These are phyloP conservation scores for Fusarium camptoceras DNA, from an alignment of 2,329 filamentous ascomycete genomes.

Conservation along the genomic window DNA sequence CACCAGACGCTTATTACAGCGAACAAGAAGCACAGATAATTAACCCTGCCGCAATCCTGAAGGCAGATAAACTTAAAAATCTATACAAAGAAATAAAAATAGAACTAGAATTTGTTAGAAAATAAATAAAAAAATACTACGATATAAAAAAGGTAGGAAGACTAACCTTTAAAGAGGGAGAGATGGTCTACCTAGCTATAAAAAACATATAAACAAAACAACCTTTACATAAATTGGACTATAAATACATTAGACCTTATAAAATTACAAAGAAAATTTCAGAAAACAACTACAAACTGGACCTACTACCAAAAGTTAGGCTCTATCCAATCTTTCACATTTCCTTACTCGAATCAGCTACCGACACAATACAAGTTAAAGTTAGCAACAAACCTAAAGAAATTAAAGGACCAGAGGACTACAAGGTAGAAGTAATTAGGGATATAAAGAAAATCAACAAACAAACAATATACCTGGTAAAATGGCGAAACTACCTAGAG, in stretches of 20 bases:
- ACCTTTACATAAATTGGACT: not conserved
- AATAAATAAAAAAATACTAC: not conserved
- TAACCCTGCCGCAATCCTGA: not conserved
- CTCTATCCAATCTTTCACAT: not conserved
- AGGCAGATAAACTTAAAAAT: not conserved
- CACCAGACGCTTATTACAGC: rapidly evolving
- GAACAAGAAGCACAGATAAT: not conserved
- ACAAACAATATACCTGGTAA: no score
- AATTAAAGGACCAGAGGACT: not conserved
- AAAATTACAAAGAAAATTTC: not conserved
- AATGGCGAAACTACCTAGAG: not conserved
- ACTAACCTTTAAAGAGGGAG: not conserved
- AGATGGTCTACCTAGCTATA: not conserved
- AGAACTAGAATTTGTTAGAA: not conserved
- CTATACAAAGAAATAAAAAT: not conserved
- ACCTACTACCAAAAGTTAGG: not conserved
- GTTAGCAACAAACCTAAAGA: not conserved
- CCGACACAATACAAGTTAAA: not conserved
- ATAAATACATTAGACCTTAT: not conserved
- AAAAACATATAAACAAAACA: not conserved
- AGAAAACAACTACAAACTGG: not conserved
- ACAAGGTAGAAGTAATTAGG: not conserved
- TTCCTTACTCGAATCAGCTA: not conserved
- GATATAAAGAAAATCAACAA: no score
- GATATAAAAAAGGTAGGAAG: not conserved